phyloP scores from a whole-genome alignment of 805 yeast species.

The Clavispora phyllophila region DNA sequence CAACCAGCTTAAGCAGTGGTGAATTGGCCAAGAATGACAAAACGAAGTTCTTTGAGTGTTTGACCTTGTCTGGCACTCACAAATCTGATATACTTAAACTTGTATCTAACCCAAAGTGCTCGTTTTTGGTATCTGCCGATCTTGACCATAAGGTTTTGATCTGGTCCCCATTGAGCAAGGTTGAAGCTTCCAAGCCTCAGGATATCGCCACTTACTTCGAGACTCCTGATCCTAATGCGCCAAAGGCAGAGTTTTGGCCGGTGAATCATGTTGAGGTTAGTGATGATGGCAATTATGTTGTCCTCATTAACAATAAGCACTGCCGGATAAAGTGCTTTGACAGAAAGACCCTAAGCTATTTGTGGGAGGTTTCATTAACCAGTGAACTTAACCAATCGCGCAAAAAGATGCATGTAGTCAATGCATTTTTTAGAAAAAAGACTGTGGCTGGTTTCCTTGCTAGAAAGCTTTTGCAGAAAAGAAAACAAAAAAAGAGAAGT shows the following conservation, averaged over 20 bases:
- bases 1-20: not conserved
- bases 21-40: slow-evolving; percentile 13
- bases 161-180: slow-evolving; percentile 59
- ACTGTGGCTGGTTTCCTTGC: slow-evolving; percentile 45
- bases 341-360: slow-evolving; percentile 47
- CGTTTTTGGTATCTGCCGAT: slow-evolving; percentile 66
- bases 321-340: slow-evolving; percentile 60
- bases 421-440: slow-evolving; percentile 55
- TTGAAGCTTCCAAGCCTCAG: slow-evolving; percentile 15
- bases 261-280: slow-evolving; percentile 53
- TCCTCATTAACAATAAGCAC: slow-evolving; percentile 45
- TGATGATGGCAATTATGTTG: slow-evolving; percentile 53
- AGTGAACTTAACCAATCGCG: slow-evolving; percentile 23
- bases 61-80: slow-evolving; percentile 43
- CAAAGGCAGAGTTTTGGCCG: slow-evolving; percentile 50
- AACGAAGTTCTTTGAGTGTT: slow-evolving; percentile 22
- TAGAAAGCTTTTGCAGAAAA: slow-evolving; percentile 24
- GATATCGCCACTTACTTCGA: slow-evolving; percentile 39
- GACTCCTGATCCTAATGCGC: slow-evolving; percentile 16
- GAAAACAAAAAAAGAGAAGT: slow-evolving; percentile 25
- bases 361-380: slow-evolving; percentile 48
- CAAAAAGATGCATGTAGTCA: slow-evolving; percentile 38
- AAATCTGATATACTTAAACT: slow-evolving; percentile 58
- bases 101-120: slow-evolving; percentile 51
- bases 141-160: slow-evolving; percentile 66